A percentile compares a stretch with the other conserved stretches of the same genome.
Conservation (phyloP, 331 rosid species). For the Phaseolus coccineus region DNA sequence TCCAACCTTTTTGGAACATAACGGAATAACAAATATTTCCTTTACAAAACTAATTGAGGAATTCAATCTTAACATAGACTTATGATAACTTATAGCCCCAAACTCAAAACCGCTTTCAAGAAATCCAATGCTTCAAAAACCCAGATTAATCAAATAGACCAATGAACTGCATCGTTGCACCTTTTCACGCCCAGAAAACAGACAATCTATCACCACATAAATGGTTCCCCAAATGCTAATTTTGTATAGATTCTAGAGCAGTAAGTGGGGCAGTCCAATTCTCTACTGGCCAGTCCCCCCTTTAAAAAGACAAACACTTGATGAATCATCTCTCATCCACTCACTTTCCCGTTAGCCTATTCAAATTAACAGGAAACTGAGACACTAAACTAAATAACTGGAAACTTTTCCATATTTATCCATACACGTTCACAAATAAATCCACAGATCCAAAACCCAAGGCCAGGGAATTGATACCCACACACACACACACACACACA, state of each 20-base stretch:
- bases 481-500: not conserved
- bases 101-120: conserved; percentile 22
- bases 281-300: conserved; percentile 8
- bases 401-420: conserved; percentile 23
- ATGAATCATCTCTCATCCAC: conserved; percentile 23
- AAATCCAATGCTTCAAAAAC: conserved; percentile 9
- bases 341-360: conserved; percentile 7
- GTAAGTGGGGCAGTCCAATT: not conserved
- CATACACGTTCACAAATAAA: conserved; percentile 15
- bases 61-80: conserved; percentile 12
- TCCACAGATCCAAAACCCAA: conserved; percentile 42
- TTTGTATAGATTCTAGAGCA: not conserved
- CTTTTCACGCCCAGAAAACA: not conserved
- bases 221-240: not conserved
- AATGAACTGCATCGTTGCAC: not conserved
- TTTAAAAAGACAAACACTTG: not conserved
- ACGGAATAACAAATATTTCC: not conserved
- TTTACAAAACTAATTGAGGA: conserved; percentile 6
- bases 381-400: conserved; percentile 17
- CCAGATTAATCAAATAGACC: not conserved
- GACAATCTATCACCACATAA: no score
- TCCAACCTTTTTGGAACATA: not conserved
- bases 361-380: conserved; percentile 4
- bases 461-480: not conserved
- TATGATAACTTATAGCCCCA: not conserved